These are phyloP conservation scores for Acanthamoeba rhysodes DNA, from an alignment of 208 protist species.

Conservation along the genomic window DNA sequence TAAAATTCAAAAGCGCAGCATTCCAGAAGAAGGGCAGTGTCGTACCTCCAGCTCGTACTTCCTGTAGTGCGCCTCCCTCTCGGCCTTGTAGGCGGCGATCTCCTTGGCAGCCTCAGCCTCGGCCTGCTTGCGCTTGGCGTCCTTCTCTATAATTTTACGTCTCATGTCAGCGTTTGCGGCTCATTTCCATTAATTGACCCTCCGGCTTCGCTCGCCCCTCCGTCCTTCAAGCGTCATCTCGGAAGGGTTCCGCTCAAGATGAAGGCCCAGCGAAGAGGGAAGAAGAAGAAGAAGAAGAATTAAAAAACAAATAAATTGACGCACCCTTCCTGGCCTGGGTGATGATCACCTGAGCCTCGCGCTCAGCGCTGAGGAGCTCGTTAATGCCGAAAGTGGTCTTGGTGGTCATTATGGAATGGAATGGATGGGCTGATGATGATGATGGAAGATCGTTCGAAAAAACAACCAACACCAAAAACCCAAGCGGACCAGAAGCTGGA, in stretches of 20 bases:
- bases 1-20: background rate
- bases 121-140: constrained; percentile 37
- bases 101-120: constrained; percentile 31
- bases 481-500: background rate
- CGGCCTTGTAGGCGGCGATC: constrained; percentile 30
- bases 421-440: background rate
- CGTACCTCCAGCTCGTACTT: constrained; percentile 32
- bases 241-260: too few species aligned
- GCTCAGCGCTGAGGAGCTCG: constrained; percentile 35
- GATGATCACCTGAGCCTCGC: background rate
- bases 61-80: constrained; percentile 36
- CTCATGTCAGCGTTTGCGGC: background rate
- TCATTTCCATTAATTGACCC: too few species aligned
- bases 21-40: background rate
- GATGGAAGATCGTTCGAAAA: background rate
- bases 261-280: background rate
- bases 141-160: background rate
- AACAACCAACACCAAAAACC: background rate
- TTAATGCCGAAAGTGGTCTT: constrained; percentile 40
- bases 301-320: background rate
- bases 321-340: constrained; percentile 37
- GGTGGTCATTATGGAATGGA: background rate
- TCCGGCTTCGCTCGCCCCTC: too few species aligned
- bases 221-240: background rate
- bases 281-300: background rate